Evolutionary conservation across 208 protist genomes (phyloP).

Genomic region (Trypanosoma avium): DNA sequence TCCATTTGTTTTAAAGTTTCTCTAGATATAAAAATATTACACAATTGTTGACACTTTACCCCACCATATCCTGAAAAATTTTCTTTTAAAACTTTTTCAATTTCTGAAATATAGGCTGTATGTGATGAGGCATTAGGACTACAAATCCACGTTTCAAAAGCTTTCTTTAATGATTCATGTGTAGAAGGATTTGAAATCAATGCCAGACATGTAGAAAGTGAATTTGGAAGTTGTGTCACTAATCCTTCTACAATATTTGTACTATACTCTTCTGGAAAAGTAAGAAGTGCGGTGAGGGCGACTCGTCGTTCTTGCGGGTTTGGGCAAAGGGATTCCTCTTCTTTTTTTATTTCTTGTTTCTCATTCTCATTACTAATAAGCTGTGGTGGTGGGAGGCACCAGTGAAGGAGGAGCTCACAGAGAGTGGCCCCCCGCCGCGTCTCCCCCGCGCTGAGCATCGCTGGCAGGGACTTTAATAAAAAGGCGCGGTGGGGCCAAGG

Average conservation of each 20-base stretch:
- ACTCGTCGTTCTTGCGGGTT: constrained; percentile 25
- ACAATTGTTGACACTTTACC: constrained; percentile 17
- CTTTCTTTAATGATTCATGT: constrained; percentile 14
- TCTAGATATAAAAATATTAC: constrained; percentile 19
- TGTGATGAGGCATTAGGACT: background rate
- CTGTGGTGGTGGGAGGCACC: background rate
- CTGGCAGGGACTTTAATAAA: constrained; percentile 25
- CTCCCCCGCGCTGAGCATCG: constrained; percentile 7
- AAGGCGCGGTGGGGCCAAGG: constrained; percentile 34
- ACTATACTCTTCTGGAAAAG: constrained; percentile 13
- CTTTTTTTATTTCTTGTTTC: background rate
- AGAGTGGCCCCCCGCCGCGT: constrained; percentile 5
- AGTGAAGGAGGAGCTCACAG: constrained; percentile 24
- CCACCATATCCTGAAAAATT: constrained; percentile 28
- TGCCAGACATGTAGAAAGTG: constrained; percentile 27
- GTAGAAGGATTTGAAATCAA: constrained; percentile 23
- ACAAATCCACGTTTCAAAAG: constrained; percentile 27
- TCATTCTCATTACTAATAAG: background rate
- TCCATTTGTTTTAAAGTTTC: constrained; percentile 2
- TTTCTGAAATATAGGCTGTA: constrained; percentile 2
- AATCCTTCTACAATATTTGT: constrained; percentile 18
- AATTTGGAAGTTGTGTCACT: constrained; percentile 22
- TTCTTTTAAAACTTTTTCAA: constrained; percentile 23
- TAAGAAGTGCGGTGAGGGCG: constrained; percentile 25
- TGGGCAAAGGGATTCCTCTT: background rate